Evolutionary conservation across 169 alveolate genomes (phyloP), one percentile per base, ranked within the genome.

Genomic region (Plasmodium sp.): DNA sequence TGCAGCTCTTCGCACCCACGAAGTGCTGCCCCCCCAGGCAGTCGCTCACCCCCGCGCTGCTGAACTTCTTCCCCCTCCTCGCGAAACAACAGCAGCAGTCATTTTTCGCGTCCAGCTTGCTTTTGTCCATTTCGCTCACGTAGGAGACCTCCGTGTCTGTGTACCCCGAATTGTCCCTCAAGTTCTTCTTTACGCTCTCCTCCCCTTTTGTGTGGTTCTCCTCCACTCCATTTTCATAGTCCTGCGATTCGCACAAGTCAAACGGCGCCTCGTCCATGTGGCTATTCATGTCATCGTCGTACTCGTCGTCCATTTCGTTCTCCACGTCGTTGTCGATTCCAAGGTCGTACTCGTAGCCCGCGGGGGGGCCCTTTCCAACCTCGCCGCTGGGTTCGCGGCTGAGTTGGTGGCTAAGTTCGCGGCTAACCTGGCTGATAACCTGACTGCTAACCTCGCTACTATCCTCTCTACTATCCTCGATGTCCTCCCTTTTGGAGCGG

Each of bases 61-160:
- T 54, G 22, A 31, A 51, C 27, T 83, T 71, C 54, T 54, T 84
- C 16, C 84, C 74, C 39, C 39, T 84, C 41, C 83, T 41, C 0
- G 41, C 54, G 83, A 45, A 86, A 54, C 85, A 86, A 33, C 81
- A 86, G n/a, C 73, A 75, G 45, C 56, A 36, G 7, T 77, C 86
- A 18, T 86, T 86, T 27, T 86, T 48, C 34, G 34, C 48, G 41
- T 51, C 74, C 48, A 86, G 39, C 16, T 77, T 79, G 18, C 45
- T 79, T 2, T 77, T 79, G 81, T 22, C 56, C 36, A 86, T 75
- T 27, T 86, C 81, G 41, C 83, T 77, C 33, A 86, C 16, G 71
- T 74, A 86, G 45, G 93, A 75, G 22, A 62, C 75, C 4, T 77
- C 93, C 41, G 86, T 77, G 6, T 86, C 93, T 16, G 71, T 12